Percentiles rank a stretch among this genome's conserved stretches.
These are phyloP conservation scores for Xanthoconium purpureum DNA, from an alignment of 768 basidiomycete species.

Conservation along the genomic window DNA sequence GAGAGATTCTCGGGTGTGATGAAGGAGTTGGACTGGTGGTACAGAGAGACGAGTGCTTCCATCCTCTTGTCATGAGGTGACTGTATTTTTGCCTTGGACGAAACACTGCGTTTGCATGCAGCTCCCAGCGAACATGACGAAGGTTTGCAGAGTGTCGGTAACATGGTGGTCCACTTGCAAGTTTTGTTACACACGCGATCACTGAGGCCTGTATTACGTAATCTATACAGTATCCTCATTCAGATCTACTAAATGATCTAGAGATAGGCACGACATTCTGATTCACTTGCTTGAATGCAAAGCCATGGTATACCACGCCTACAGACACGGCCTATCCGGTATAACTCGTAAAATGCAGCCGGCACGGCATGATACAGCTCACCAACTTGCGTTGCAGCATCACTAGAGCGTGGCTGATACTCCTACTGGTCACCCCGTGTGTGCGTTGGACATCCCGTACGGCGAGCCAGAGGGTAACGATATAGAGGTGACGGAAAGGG, in stretches of 20 bases:
- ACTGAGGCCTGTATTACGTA: conserved; percentile 12
- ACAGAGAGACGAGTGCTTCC: conserved; percentile 72
- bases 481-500: background rate
- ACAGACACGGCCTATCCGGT: background rate
- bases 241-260: no score
- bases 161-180: conserved; percentile 11
- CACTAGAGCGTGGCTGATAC: background rate
- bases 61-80: conserved; percentile 38
- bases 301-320: background rate
- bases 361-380: background rate
- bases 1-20: conserved; percentile 70
- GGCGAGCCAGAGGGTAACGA: background rate
- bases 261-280: background rate
- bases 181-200: background rate
- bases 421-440: background rate
- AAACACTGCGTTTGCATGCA: conserved; percentile 15
- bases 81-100: conserved; percentile 19
- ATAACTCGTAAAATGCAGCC: background rate
- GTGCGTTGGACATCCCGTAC: background rate
- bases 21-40: conserved; percentile 71
- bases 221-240: background rate
- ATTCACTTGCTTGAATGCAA: background rate
- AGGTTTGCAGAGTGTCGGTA: conserved; percentile 1
- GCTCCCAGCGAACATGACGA: conserved; percentile 5
- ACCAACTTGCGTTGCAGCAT: background rate